phyloP scores from a whole-genome alignment of 2,329 filamentous ascomycete genomes.

The Macroventuria anomochaeta region DNA sequence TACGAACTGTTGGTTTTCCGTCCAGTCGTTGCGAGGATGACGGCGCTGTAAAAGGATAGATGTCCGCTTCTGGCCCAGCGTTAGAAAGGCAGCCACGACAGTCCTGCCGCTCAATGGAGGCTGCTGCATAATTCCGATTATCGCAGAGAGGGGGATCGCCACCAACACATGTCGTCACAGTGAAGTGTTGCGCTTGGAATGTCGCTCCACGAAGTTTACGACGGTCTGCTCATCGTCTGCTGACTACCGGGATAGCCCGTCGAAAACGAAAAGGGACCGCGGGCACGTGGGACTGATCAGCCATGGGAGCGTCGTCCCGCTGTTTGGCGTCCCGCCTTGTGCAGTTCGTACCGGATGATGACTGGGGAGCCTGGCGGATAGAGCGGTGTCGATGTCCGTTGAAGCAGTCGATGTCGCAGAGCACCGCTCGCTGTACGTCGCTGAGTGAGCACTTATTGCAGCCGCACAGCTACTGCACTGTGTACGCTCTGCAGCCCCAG shows the following conservation, averaged over 20 bases:
- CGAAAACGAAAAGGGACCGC: slow-evolving; percentile 15
- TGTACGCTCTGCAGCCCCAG: slow-evolving; percentile 19
- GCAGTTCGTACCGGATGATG: slow-evolving; percentile 11
- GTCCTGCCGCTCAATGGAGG: slow-evolving; percentile 1
- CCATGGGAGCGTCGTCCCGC: slow-evolving; percentile 22
- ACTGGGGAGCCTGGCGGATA: slow-evolving; percentile 22
- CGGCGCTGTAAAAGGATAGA: slow-evolving; percentile 1
- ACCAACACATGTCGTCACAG: slow-evolving; percentile 28
- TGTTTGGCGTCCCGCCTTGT: slow-evolving; percentile 16
- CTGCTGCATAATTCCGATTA: slow-evolving; percentile 7
- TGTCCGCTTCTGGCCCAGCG: slow-evolving; percentile 3
- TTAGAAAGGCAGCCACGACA: slow-evolving; percentile 3
- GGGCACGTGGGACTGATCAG: slow-evolving; percentile 31
- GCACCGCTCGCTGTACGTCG: slow-evolving; percentile 4
- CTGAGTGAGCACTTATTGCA: slow-evolving; percentile 23
- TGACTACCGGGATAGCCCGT: slow-evolving; percentile 21
- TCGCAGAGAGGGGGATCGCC: slow-evolving; percentile 9
- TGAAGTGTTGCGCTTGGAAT: slow-evolving; percentile 5
- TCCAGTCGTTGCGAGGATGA: slow-evolving; percentile 1
- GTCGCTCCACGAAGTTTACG: slow-evolving; percentile 9
- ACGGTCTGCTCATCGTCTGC: slow-evolving; percentile 21
- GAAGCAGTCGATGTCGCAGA: slow-evolving; percentile 16
- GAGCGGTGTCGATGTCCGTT: slow-evolving; percentile 20
- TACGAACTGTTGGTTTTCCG: not conserved
- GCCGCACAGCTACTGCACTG: slow-evolving; percentile 3